These are phyloP conservation scores for Millerago galiae DNA, from an alignment of 805 yeast genomes.

Conservation along the genomic window DNA sequence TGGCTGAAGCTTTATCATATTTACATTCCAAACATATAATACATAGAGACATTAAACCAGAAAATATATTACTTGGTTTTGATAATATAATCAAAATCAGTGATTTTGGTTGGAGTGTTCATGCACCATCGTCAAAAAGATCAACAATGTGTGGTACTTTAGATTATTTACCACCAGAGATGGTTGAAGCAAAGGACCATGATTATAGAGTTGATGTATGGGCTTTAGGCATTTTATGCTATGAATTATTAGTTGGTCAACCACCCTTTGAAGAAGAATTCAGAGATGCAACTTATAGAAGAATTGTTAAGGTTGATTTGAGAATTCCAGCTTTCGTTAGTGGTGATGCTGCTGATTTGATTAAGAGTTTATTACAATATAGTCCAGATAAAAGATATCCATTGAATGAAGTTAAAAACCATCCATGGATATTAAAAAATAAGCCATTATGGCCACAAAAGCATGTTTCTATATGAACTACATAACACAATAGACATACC, in stretches of 20 bases:
- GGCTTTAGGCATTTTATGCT: constrained; percentile 86
- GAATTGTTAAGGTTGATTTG: constrained; percentile 75
- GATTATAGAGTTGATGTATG: constrained; percentile 79
- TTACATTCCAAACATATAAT: constrained; percentile 76
- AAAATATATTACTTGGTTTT: constrained; percentile 74
- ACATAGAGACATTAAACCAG: constrained; percentile 93
- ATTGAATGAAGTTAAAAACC: constrained; percentile 55
- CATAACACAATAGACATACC: not conserved
- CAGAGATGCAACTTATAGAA: constrained; percentile 69
- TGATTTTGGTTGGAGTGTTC: constrained; percentile 95
- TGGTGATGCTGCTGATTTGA: constrained; percentile 71
- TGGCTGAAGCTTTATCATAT: constrained; percentile 71
- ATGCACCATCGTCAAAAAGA: constrained; percentile 52
- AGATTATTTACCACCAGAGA: constrained; percentile 92
- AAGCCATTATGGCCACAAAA: constrained; percentile 49
- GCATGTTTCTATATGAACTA: constrained; percentile 5
- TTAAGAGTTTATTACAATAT: constrained; percentile 53
- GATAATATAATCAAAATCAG: constrained; percentile 76
- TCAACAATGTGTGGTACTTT: constrained; percentile 91
- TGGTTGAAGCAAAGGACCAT: constrained; percentile 79
- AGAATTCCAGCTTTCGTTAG: constrained; percentile 66
- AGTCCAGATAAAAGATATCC: constrained; percentile 63
- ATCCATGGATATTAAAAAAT: constrained; percentile 79
- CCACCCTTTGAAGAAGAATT: constrained; percentile 90
- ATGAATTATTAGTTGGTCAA: constrained; percentile 78